These are phyloP conservation scores for Craterostigma plantagineum DNA, from an alignment of 257 asterid species.

Conservation along the genomic window DNA sequence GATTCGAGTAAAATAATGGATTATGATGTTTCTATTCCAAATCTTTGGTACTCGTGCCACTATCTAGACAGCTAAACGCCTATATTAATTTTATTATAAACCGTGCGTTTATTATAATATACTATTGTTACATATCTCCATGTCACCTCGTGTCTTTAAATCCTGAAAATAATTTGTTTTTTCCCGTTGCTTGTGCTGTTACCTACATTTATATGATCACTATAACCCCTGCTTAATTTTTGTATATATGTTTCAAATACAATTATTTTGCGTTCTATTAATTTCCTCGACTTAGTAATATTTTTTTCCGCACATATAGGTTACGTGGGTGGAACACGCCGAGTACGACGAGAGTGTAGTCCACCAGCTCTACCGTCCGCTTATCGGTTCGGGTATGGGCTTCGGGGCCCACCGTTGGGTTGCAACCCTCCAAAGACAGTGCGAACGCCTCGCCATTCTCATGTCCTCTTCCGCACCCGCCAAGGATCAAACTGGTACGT, in stretches of 20 bases:
- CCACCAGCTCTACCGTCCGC: constrained; percentile 1
- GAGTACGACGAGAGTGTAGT: constrained; percentile 1
- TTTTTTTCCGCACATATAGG: background rate
- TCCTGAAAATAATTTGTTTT: no score
- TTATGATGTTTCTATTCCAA: constrained; percentile 1
- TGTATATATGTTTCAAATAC: background rate
- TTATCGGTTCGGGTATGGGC: background rate
- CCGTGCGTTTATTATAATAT: no score
- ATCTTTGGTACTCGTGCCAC: background rate
- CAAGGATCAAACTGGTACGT: background rate
- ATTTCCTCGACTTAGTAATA: background rate
- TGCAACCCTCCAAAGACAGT: constrained; percentile 1
- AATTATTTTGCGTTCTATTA: no score
- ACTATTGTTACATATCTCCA: no score
- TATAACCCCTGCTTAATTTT: no score
- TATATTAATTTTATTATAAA: background rate
- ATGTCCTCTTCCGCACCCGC: constrained; percentile 1
- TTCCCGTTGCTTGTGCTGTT: no score
- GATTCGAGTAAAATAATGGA: background rate
- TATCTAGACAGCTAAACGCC: background rate
- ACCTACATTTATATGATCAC: no score
- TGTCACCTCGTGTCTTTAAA: no score
- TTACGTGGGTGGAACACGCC: constrained; percentile 2
- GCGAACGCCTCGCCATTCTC: constrained; percentile 1
- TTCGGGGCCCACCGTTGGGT: constrained; percentile 2